Conservation (phyloP, 768 basidiomycete genomes). For the Phylloporus rhodoxanthus region DNA sequence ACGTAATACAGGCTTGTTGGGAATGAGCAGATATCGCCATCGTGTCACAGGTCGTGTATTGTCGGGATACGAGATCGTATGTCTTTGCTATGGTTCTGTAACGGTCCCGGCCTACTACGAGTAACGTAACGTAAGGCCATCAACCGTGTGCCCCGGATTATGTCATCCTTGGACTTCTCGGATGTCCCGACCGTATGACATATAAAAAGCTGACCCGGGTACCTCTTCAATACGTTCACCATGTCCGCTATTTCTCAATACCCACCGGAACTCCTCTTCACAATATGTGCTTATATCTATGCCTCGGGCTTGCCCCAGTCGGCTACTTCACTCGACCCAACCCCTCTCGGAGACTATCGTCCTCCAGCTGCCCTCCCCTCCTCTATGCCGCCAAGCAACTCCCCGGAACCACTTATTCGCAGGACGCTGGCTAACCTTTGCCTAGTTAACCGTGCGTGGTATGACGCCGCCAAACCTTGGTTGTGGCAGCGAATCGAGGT, state of each 20-base stretch:
- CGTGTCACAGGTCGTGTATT: neutral
- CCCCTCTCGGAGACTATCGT: slow-evolving; percentile 39
- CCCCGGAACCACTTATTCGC: slow-evolving; percentile 62
- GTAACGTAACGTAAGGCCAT: slow-evolving; percentile 12
- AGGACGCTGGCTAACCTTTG: slow-evolving; percentile 65
- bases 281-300: slow-evolving; percentile 70
- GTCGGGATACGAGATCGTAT: neutral
- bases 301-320: slow-evolving; percentile 52
- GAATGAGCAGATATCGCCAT: too few species aligned
- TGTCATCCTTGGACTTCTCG: slow-evolving; percentile 4
- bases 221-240: neutral
- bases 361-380: slow-evolving; percentile 63
- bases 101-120: slow-evolving; percentile 9
- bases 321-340: slow-evolving; percentile 62
- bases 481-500: slow-evolving; percentile 82
- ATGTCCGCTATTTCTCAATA: slow-evolving; percentile 38
- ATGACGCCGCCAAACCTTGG: slow-evolving; percentile 82
- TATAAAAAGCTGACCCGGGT: slow-evolving; percentile 2
- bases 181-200: slow-evolving; percentile 6
- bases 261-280: slow-evolving; percentile 66
- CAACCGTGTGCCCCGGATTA: slow-evolving; percentile 20
- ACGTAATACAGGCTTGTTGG: neutral
- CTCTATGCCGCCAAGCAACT: slow-evolving; percentile 64
- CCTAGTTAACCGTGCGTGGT: slow-evolving; percentile 73
- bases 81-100: neutral